These are phyloP conservation scores for Russula sp. DNA, from an alignment of 768 basidiomycete species.

Conservation along the genomic window DNA sequence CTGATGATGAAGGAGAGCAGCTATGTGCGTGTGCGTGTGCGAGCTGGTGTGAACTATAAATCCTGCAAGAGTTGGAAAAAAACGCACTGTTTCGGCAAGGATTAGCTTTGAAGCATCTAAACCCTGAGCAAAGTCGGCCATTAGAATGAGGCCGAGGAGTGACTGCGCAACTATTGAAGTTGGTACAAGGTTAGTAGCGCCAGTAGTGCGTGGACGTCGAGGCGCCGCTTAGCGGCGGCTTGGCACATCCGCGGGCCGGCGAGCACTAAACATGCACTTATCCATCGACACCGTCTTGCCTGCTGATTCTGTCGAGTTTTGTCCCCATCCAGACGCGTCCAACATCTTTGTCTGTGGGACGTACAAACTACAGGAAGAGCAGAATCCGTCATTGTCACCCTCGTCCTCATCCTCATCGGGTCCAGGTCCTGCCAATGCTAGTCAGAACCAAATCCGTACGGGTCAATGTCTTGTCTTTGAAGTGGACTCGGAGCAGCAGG, in stretches of 20 bases:
- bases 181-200: too few relatives aligned
- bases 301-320: slow-evolving; percentile 90
- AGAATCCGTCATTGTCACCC: not conserved
- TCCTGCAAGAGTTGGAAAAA: not conserved
- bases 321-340: slow-evolving; percentile 58
- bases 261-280: slow-evolving; percentile 4
- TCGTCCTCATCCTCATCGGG: not conserved
- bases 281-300: slow-evolving; percentile 69
- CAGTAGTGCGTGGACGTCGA: not conserved
- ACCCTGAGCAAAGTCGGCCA: slow-evolving; percentile 65
- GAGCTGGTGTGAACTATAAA: not conserved
- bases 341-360: slow-evolving; percentile 86
- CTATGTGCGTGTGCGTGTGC: slow-evolving; percentile 37
- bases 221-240: too few relatives aligned
- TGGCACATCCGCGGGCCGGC: too few relatives aligned
- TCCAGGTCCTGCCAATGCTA: not conserved
- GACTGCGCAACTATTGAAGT: too few relatives aligned
- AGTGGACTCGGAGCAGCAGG: slow-evolving; percentile 40
- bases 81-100: slow-evolving; percentile 54
- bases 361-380: slow-evolving; percentile 65
- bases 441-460: slow-evolving; percentile 38
- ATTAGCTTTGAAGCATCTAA: slow-evolving; percentile 73
- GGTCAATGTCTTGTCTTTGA: slow-evolving; percentile 76
- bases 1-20: slow-evolving; percentile 56
- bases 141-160: slow-evolving; percentile 26